These are phyloP conservation scores for Saitozyma podzolica DNA, from an alignment of 768 basidiomycete species.

Conservation along the genomic window DNA sequence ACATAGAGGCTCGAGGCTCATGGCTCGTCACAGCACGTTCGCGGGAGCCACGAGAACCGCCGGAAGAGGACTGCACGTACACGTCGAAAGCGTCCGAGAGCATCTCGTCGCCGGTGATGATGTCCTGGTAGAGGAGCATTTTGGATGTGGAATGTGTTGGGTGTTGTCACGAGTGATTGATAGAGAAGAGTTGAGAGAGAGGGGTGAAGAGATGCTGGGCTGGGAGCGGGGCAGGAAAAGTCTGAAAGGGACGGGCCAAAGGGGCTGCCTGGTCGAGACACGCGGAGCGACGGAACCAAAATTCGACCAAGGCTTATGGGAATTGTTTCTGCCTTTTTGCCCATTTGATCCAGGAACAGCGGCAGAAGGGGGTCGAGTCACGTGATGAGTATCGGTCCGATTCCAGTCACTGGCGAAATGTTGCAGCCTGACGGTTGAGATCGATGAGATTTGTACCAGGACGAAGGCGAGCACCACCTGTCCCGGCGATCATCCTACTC, in stretches of 20 bases:
- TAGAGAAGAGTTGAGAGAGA: background rate
- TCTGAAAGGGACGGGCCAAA: background rate
- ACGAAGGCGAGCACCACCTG: no score
- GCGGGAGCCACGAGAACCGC: background rate
- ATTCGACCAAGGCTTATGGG: no score
- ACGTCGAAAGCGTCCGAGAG: conserved; percentile 88
- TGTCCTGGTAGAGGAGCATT: conserved; percentile 54
- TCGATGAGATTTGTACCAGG: no score
- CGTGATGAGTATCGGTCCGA: no score
- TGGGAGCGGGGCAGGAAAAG: background rate
- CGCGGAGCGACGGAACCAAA: no score
- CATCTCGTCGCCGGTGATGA: conserved; percentile 82
- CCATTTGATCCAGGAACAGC: no score
- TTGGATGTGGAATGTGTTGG: conserved; percentile 11
- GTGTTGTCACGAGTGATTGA: conserved; percentile 5
- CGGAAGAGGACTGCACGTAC: conserved; percentile 56
- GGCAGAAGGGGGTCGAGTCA: no score
- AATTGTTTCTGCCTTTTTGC: no score
- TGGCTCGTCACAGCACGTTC: background rate
- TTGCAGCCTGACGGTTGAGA: no score
- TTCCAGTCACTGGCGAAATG: no score
- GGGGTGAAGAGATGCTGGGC: background rate
- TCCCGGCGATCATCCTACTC: no score
- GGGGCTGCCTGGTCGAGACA: no score
- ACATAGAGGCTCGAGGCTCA: background rate